phyloP scores from a whole-genome alignment of 148 eudicot species.

The Selenicereus undatus region DNA sequence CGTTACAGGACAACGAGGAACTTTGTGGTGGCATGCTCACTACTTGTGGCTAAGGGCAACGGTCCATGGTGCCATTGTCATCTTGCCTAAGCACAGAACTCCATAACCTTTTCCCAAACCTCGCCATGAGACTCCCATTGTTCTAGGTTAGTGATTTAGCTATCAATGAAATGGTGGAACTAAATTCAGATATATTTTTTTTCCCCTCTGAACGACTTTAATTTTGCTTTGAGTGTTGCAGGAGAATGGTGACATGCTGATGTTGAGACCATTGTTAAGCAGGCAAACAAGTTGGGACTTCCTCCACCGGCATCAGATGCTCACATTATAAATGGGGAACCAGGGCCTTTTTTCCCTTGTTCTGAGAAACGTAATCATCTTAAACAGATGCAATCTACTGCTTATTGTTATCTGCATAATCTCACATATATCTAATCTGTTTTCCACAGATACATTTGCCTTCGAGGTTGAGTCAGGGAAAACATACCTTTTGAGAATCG shows the following conservation, averaged over 20 bases:
- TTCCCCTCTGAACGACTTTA: no score
- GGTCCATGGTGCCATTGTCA: conserved; percentile 52
- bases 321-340: conserved; percentile 62
- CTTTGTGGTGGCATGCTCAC: conserved; percentile 64
- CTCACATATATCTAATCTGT: not conserved
- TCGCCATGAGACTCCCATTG: conserved; percentile 33
- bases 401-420: not conserved
- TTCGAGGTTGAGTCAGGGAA: conserved; percentile 55
- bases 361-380: conserved; percentile 45
- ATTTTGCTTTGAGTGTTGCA: conserved; percentile 10
- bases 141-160: conserved; percentile 32
- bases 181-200: not conserved
- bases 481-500: conserved; percentile 44
- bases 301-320: conserved; percentile 54
- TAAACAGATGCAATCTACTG: no score
- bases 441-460: conserved; percentile 44
- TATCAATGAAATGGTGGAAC: not conserved
- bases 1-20: conserved; percentile 47
- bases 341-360: conserved; percentile 59
- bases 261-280: conserved; percentile 39
- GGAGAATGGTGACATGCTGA: conserved; percentile 69
- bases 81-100: conserved; percentile 42
- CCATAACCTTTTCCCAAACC: conserved; percentile 57
- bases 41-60: conserved; percentile 55
- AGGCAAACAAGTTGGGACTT: conserved; percentile 42